Percentiles rank a stretch among this genome's conserved stretches.
These are phyloP conservation scores for Gelatoporia subvermispora DNA, from an alignment of 768 basidiomycete species.

Conservation along the genomic window DNA sequence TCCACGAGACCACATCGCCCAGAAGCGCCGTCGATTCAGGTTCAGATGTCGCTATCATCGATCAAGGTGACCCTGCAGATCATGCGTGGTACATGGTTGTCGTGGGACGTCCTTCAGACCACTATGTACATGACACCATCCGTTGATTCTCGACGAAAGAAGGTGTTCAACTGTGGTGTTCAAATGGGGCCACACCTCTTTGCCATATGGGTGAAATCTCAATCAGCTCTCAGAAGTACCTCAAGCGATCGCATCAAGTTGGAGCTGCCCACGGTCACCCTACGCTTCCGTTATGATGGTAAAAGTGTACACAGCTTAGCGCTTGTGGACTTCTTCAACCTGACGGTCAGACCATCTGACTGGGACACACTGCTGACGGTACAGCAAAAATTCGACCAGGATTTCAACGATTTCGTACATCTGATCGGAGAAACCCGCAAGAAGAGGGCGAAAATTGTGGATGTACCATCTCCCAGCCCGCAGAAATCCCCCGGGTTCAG, in stretches of 20 bases:
- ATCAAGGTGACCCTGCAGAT: conserved; percentile 68
- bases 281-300: conserved; percentile 55
- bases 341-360: conserved; percentile 75
- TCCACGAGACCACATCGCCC: conserved; percentile 2
- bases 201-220: conserved; percentile 46
- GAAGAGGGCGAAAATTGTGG: not conserved
- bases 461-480: conserved; percentile 6
- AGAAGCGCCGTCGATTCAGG: conserved; percentile 34
- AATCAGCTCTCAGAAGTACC: not conserved
- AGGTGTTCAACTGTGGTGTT: conserved; percentile 51
- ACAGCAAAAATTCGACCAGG: conserved; percentile 86
- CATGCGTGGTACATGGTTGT: conserved; percentile 86
- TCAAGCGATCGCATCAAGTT: conserved; percentile 52
- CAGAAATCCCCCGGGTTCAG: conserved; percentile 32
- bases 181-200: conserved; percentile 60
- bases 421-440: conserved; percentile 56
- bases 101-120: conserved; percentile 59
- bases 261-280: conserved; percentile 57
- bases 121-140: conserved; percentile 43
- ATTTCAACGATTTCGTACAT: conserved; percentile 75
- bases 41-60: conserved; percentile 48
- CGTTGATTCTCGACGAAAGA: conserved; percentile 22
- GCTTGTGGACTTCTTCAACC: conserved; percentile 62
- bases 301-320: conserved; percentile 47
- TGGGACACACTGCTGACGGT: conserved; percentile 81